These are phyloP conservation scores for Mycena kentingensis DNA, from an alignment of 768 basidiomycete species.

Conservation along the genomic window DNA sequence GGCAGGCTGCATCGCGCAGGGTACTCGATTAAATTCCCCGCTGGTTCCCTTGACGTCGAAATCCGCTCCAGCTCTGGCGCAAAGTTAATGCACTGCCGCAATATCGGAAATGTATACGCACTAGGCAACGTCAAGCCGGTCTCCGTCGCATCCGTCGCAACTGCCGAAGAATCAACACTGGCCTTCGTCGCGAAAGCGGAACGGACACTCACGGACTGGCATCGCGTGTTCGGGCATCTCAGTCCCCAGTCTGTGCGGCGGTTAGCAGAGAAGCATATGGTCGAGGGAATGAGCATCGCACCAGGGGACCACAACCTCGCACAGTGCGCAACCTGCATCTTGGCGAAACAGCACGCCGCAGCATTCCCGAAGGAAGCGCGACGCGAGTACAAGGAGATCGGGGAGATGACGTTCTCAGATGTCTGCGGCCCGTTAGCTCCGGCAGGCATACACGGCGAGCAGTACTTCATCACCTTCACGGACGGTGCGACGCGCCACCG, in stretches of 20 bases:
- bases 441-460: slow-evolving; percentile 23
- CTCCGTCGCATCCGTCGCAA: too few species aligned
- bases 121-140: slow-evolving; percentile 4
- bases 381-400: too few species aligned
- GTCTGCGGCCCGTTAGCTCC: slow-evolving; percentile 35
- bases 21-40: not conserved
- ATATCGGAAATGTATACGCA: slow-evolving; percentile 6
- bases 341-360: slow-evolving; percentile 30
- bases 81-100: slow-evolving; percentile 1
- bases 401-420: slow-evolving; percentile 26
- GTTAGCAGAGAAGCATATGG: slow-evolving; percentile 22
- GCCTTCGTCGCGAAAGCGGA: too few species aligned
- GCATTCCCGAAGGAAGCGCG: slow-evolving; percentile 22
- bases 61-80: not conserved
- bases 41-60: slow-evolving; percentile 3
- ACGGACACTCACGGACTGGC: slow-evolving; percentile 13
- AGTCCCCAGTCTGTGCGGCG: slow-evolving; percentile 18
- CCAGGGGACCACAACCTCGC: slow-evolving; percentile 6
- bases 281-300: slow-evolving; percentile 23
- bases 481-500: slow-evolving; percentile 22
- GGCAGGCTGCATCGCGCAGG: slow-evolving; percentile 7
- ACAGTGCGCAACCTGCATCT: slow-evolving; percentile 25
- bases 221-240: too few species aligned
- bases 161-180: too few species aligned
- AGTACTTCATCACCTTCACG: slow-evolving; percentile 33